These are phyloP conservation scores for Hyphopichia wangnamkhiaoensis DNA, from an alignment of 1,139 yeast species.

Conservation along the genomic window DNA sequence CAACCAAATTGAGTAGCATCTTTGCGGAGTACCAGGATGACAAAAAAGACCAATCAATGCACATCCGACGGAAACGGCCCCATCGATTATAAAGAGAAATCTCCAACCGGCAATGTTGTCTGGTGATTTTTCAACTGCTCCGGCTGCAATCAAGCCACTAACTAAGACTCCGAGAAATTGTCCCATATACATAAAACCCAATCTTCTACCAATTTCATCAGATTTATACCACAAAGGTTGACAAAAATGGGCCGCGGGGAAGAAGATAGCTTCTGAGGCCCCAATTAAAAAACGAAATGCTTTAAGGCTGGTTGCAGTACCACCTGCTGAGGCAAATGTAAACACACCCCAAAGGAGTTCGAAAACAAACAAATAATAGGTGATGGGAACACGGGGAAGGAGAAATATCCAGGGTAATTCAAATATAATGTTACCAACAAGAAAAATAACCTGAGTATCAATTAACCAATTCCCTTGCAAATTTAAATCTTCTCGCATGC, in stretches of 20 bases:
- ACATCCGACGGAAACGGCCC: slow-evolving; percentile 24
- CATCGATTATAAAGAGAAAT: slow-evolving; percentile 33
- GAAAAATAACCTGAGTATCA: slow-evolving; percentile 26
- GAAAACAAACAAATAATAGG: slow-evolving; percentile 22
- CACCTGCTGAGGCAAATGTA: slow-evolving; percentile 22
- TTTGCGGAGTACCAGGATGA: slow-evolving; percentile 32
- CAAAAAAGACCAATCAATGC: slow-evolving; percentile 24
- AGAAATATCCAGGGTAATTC: slow-evolving; percentile 25
- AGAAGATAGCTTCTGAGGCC: slow-evolving; percentile 26
- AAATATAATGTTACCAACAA: slow-evolving; percentile 27
- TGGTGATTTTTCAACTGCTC: slow-evolving; percentile 16
- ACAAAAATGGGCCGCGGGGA: slow-evolving; percentile 23
- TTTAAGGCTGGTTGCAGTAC: slow-evolving; percentile 18
- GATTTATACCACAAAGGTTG: slow-evolving; percentile 28
- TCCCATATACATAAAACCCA: slow-evolving; percentile 29
- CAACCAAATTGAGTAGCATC: slow-evolving; percentile 28
- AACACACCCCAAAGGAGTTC: slow-evolving; percentile 28
- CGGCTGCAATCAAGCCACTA: slow-evolving; percentile 28
- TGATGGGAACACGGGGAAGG: slow-evolving; percentile 22
- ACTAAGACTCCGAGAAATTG: slow-evolving; percentile 31
- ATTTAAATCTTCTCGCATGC: slow-evolving; percentile 24
- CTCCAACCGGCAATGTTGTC: slow-evolving; percentile 27
- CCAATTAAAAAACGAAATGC: slow-evolving; percentile 33
- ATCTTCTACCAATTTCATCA: slow-evolving; percentile 27
- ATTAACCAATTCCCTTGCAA: slow-evolving; percentile 32